phyloP scores from a whole-genome alignment of 192 early-diverging fungal genomes.

The Diversispora epigaea region DNA sequence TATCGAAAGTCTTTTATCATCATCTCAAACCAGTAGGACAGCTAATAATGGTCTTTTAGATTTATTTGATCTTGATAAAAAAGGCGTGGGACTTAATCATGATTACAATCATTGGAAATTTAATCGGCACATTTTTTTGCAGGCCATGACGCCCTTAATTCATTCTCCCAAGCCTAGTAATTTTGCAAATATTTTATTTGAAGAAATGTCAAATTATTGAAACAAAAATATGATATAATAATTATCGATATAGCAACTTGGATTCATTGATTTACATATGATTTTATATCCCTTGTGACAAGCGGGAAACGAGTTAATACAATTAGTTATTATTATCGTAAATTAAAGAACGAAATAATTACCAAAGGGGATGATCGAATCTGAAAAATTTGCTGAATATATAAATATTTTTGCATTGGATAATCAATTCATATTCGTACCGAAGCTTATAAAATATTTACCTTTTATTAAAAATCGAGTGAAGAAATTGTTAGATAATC shows the following conservation, averaged over 20 bases:
- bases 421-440: conserved; percentile 1
- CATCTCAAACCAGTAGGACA: background rate
- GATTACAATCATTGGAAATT: conserved; percentile 18
- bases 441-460: conserved; percentile 4
- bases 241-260: conserved; percentile 19
- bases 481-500: no score
- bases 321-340: conserved; percentile 8
- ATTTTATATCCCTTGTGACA: conserved; percentile 12
- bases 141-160: background rate
- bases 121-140: conserved; percentile 2
- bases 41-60: conserved; percentile 14
- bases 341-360: conserved; percentile 20
- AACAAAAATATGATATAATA: background rate
- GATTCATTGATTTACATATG: conserved; percentile 18
- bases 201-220: conserved; percentile 27
- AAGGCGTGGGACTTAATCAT: background rate
- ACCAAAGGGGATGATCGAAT: conserved; percentile 6
- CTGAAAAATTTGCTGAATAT: conserved; percentile 6
- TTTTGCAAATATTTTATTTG: conserved; percentile 1
- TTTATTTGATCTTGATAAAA: background rate
- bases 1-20: background rate
- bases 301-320: background rate
- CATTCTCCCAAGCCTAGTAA: no score
- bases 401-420: conserved; percentile 13
- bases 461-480: no score